Percentiles rank a stretch among this genome's conserved stretches.
phyloP scores from a whole-genome alignment of 495 filamentous ascomycete species.

The Penicillium cosmopolitanum region DNA sequence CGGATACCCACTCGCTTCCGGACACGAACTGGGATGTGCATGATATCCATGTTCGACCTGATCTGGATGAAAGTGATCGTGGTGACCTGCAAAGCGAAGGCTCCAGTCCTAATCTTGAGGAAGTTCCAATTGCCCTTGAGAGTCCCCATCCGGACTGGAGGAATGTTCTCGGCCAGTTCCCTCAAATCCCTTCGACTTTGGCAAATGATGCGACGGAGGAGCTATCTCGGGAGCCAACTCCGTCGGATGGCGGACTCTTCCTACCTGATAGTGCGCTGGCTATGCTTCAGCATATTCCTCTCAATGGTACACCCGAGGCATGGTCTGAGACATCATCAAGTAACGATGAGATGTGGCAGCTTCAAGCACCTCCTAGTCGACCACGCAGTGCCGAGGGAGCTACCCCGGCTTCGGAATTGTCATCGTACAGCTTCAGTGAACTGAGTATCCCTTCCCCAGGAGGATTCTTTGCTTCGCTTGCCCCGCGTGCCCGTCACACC shows the following conservation, averaged over 20 bases:
- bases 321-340: slow-evolving; percentile 52
- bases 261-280: slow-evolving; percentile 78
- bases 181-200: slow-evolving; percentile 32
- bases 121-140: slow-evolving; percentile 43
- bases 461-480: slow-evolving; percentile 86
- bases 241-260: slow-evolving; percentile 67
- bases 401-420: slow-evolving; percentile 52
- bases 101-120: slow-evolving; percentile 25
- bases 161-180: slow-evolving; percentile 43
- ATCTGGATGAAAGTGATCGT: slow-evolving; percentile 31
- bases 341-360: slow-evolving; percentile 52
- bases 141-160: slow-evolving; percentile 41
- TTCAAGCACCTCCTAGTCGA: slow-evolving; percentile 32
- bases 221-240: slow-evolving; percentile 32
- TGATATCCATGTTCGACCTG: slow-evolving; percentile 40
- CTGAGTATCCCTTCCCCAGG: slow-evolving; percentile 87
- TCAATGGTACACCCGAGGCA: slow-evolving; percentile 52
- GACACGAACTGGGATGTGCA: slow-evolving; percentile 47
- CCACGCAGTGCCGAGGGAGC: slow-evolving; percentile 47
- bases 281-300: slow-evolving; percentile 74
- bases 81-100: slow-evolving; percentile 19
- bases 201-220: slow-evolving; percentile 30
- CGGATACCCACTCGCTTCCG: slow-evolving; percentile 64
- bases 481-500: slow-evolving; percentile 69
- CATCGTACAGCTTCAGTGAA: slow-evolving; percentile 62